phyloP scores from a whole-genome alignment of 176 grass and related monocot genomes.

The Hsuehochloa calcarea region DNA sequence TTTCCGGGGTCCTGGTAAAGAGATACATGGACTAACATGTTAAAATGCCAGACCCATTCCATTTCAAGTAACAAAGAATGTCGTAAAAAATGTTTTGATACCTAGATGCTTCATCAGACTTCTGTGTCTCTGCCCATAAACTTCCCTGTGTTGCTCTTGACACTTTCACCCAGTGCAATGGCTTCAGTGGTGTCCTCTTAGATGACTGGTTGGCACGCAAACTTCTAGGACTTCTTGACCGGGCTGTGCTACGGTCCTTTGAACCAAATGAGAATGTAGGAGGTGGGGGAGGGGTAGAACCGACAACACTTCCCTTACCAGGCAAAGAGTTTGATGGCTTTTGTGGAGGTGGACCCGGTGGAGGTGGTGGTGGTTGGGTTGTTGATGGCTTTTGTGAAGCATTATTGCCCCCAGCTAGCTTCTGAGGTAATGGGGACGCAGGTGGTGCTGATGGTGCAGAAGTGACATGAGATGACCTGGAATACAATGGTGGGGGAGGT shows the following conservation, averaged over 20 bases:
- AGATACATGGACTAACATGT: conserved; percentile 28
- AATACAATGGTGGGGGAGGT: conserved; percentile 37
- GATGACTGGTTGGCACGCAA: conserved; percentile 47
- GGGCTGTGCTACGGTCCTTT: conserved; percentile 38
- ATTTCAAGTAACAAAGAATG: conserved; percentile 24
- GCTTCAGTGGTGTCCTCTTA: conserved; percentile 78
- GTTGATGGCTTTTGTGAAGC: conserved; percentile 31
- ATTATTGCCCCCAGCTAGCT: conserved; percentile 12
- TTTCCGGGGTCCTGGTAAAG: conserved; percentile 73
- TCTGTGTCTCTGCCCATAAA: conserved; percentile 90
- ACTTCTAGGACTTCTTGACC: conserved; percentile 63
- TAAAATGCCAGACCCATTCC: not conserved
- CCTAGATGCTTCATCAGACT: conserved; percentile 63
- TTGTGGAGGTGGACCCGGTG: conserved; percentile 39
- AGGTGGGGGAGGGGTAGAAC: conserved; percentile 64
- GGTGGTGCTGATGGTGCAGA: conserved; percentile 35
- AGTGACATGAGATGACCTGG: conserved; percentile 13
- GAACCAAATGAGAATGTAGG: conserved; percentile 47
- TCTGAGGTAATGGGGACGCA: conserved; percentile 43
- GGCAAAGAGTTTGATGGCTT: conserved; percentile 27
- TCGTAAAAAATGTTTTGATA: conserved; percentile 21
- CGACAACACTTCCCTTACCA: conserved; percentile 40
- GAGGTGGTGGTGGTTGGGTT: conserved; percentile 37
- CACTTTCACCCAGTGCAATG: conserved; percentile 95
- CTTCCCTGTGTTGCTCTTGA: conserved; percentile 83